These are phyloP conservation scores for Pseudocercospora pini-densiflorae DNA, from an alignment of 2,329 filamentous ascomycete genomes.

Conservation along the genomic window DNA sequence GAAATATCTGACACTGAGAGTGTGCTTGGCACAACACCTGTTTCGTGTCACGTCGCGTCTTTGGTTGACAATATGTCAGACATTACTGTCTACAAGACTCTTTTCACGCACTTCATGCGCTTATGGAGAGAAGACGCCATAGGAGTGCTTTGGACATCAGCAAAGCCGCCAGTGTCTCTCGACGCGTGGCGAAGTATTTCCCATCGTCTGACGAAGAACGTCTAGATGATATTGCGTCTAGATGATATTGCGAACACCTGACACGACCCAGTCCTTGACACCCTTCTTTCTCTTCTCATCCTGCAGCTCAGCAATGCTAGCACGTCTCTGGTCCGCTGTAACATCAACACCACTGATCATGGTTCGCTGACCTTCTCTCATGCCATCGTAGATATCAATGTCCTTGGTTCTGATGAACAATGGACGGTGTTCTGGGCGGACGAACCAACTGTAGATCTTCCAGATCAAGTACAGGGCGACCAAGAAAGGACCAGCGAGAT, in stretches of 20 bases:
- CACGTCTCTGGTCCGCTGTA: constrained; percentile 36
- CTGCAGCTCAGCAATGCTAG: constrained; percentile 40
- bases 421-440: constrained; percentile 36
- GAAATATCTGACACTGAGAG: background rate
- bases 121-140: background rate
- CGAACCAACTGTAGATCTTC: constrained; percentile 38
- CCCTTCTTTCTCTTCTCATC: constrained; percentile 36
- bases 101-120: background rate
- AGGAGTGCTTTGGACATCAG: background rate
- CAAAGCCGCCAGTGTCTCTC: background rate
- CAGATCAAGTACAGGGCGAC: constrained; percentile 36
- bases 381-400: constrained; percentile 45
- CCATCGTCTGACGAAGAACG: background rate
- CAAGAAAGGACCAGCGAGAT: constrained; percentile 38
- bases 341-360: constrained; percentile 36
- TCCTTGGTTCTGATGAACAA: constrained; percentile 39
- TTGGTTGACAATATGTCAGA: background rate
- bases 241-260: constrained; percentile 14
- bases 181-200: background rate
- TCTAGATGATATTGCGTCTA: constrained; percentile 14
- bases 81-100: background rate
- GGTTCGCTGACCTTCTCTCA: constrained; percentile 35
- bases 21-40: background rate
- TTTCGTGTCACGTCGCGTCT: background rate
- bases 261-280: constrained; percentile 12